A percentile compares a stretch with the other conserved stretches of the same genome.
These are phyloP conservation scores for Laburnicola sp. DNA, from an alignment of 2,329 filamentous ascomycete species.

Conservation along the genomic window DNA sequence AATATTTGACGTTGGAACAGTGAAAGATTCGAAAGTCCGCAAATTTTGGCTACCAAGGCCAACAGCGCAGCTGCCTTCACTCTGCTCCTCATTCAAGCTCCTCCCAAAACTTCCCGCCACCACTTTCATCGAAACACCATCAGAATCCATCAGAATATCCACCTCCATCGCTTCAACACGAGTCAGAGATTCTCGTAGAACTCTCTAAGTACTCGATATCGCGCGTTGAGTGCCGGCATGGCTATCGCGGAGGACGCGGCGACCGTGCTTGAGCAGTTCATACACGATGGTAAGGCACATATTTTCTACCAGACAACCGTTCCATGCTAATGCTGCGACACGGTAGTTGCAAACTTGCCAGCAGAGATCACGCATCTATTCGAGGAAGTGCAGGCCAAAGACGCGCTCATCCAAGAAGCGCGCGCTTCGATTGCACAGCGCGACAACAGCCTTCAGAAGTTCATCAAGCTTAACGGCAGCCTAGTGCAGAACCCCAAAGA, in stretches of 20 bases:
- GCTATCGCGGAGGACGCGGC: slow-evolving; percentile 61
- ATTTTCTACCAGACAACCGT: background rate
- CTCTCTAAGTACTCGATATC: background rate
- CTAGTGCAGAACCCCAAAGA: slow-evolving; percentile 76
- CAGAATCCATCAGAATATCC: slow-evolving; percentile 21
- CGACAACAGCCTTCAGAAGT: slow-evolving; percentile 77
- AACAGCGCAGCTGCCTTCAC: slow-evolving; percentile 12
- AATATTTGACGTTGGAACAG: background rate
- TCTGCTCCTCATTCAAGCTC: slow-evolving; percentile 3
- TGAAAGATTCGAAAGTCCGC: background rate
- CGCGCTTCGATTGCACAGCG: slow-evolving; percentile 70
- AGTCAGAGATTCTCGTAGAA: background rate
- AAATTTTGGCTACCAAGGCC: background rate
- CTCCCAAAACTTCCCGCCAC: slow-evolving; percentile 13
- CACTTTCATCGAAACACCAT: slow-evolving; percentile 21
- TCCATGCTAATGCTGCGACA: slow-evolving; percentile 10
- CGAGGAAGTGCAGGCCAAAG: slow-evolving; percentile 81
- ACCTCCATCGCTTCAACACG: background rate
- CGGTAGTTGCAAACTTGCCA: slow-evolving; percentile 71
- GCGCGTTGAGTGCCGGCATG: slow-evolving; percentile 23
- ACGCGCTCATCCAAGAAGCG: slow-evolving; percentile 70
- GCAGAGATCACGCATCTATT: slow-evolving; percentile 82
- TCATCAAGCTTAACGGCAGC: slow-evolving; percentile 75
- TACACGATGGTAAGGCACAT: slow-evolving; percentile 60
- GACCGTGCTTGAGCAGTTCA: slow-evolving; percentile 77